Base-by-base conservation (phyloP, 164 flowering plant genomes). In the Nymphaea thermarum region DNA sequence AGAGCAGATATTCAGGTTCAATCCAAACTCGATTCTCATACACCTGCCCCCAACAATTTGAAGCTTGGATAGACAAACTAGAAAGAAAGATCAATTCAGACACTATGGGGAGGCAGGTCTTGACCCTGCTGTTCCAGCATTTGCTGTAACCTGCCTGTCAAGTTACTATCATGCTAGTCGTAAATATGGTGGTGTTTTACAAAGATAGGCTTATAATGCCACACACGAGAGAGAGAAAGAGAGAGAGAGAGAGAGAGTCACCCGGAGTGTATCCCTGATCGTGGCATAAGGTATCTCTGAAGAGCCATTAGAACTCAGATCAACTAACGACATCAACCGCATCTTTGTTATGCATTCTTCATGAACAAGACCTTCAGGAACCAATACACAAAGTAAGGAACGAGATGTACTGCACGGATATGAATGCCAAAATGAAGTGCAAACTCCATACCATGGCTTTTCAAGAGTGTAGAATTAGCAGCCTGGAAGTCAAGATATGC, bases 261-360 rank as follows among this genome's bases (percentile, higher is more conserved):
- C 98, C 81, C 76, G 76, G 15, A 94, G 87, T 2, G 94, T 84
- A 43, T 92, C 96, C 71, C 71, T 88, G 72, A 94, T 87, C 16
- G 81, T 67, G 64, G 81, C 74, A 77, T 91, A 92, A 42, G 98
- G 84, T 73, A 94, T 86, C 71, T 75, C 82, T n/a, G 86, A 82
- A 71, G 89, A 85, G 66, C 78, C 88, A 76, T 72, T 59, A 4
- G 80, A 80, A 42, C 86, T 87, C 67, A 94, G 96, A 84, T 90
- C 96, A 53, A 86, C 87, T 80, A 94, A 75, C 55, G 99, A 86
- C 79, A 90, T 78, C 78, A 95, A 77, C 71, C 96, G 83, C 98
- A 95, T 95, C 79, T 92, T 95, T 42, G 87, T 69, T 65, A 95
- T 73, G 75, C 98, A 95, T 44, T 92, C 97, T 76, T 92, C 98